phyloP scores from a whole-genome alignment of 2,329 filamentous ascomycete species.

The Dactylellina drechsleri region DNA sequence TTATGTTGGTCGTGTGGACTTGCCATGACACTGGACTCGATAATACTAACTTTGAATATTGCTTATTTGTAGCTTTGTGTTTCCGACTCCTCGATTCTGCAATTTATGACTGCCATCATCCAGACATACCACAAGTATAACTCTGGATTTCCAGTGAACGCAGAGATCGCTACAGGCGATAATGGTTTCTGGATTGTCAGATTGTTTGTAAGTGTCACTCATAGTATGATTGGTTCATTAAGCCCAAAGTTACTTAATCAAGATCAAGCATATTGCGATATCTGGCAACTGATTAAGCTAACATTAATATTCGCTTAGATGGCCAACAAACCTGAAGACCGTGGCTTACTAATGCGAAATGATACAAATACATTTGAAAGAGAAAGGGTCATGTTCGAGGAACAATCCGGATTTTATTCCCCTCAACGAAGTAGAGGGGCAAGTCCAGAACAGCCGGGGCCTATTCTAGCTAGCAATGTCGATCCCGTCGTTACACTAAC shows the following conservation, averaged over 20 bases:
- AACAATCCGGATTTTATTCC: slow-evolving; percentile 50
- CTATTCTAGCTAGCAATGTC: slow-evolving; percentile 50
- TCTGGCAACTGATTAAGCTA: not conserved
- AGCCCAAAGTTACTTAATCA: too few relatives aligned
- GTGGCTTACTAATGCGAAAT: slow-evolving; percentile 48
- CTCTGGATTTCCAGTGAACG: slow-evolving; percentile 41
- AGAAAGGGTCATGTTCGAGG: slow-evolving; percentile 52
- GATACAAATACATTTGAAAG: slow-evolving; percentile 51
- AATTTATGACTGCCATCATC: slow-evolving; percentile 53
- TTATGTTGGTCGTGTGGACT: not conserved
- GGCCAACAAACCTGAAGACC: slow-evolving; percentile 46
- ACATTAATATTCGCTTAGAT: slow-evolving; percentile 31
- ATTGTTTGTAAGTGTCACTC: slow-evolving; percentile 42
- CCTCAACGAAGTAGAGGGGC: slow-evolving; percentile 15
- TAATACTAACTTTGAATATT: slow-evolving; percentile 1
- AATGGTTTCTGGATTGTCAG: slow-evolving; percentile 53
- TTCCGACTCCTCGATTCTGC: slow-evolving; percentile 40
- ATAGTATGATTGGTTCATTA: not conserved
- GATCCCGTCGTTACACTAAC: slow-evolving; percentile 46
- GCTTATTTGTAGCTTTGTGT: slow-evolving; percentile 40
- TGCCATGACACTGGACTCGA: not conserved
- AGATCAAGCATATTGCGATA: too few relatives aligned
- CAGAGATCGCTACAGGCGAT: slow-evolving; percentile 38
- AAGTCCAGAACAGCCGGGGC: slow-evolving; percentile 35
- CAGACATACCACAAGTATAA: slow-evolving; percentile 51